phyloP scores from a whole-genome alignment of 164 flowering plant species.

The Pachysandra terminalis region DNA sequence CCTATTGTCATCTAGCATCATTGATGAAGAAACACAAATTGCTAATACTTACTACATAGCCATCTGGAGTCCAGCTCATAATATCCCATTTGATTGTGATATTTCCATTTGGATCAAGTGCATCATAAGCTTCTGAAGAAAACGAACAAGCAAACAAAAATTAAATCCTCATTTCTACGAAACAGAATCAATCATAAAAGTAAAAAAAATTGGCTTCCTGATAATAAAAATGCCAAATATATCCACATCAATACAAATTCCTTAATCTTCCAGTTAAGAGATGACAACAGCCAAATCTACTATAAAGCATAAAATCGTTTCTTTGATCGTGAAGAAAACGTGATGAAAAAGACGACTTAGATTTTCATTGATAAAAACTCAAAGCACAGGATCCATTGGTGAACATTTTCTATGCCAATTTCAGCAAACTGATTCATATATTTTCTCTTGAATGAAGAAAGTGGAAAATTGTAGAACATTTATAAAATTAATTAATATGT shows the following conservation, averaged over 20 bases:
- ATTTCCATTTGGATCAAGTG: slow-evolving; percentile 73
- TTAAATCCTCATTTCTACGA: slow-evolving; percentile 1
- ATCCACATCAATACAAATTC: not conserved
- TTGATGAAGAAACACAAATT: too few species aligned
- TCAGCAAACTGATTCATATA: not conserved
- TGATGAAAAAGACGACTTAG: too few species aligned
- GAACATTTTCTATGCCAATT: not conserved
- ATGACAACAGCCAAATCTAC: not conserved
- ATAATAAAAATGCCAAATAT: not conserved
- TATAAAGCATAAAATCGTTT: not conserved
- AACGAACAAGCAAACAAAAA: not conserved
- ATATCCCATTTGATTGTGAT: slow-evolving; percentile 83
- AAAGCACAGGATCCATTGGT: not conserved
- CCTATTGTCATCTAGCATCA: not conserved
- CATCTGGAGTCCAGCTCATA: slow-evolving; percentile 74
- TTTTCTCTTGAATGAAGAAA: too few species aligned
- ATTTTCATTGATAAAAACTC: too few species aligned
- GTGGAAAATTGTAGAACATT: too few species aligned
- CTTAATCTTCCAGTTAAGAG: not conserved
- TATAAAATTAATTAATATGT: too few species aligned
- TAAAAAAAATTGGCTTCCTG: not conserved
- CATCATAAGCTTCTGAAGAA: slow-evolving; percentile 66
- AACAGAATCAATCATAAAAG: not conserved
- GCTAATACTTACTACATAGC: slow-evolving; percentile 62
- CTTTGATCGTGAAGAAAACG: too few species aligned